phyloP scores from a whole-genome alignment of 2,329 filamentous ascomycete species.

The Fusarium siculi region DNA sequence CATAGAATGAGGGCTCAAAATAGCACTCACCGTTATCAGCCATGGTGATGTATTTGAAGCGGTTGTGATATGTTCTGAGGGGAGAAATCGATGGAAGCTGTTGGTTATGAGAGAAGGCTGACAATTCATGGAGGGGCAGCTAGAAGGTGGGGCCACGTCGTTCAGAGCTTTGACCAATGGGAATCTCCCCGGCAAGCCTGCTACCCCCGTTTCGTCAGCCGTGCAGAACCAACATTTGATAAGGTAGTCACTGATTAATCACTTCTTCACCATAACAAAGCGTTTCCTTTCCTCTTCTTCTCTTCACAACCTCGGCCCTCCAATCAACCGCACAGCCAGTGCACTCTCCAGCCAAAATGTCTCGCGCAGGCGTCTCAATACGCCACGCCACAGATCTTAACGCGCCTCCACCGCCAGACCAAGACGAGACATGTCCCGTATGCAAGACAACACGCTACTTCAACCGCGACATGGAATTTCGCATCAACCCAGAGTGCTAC shows the following conservation, averaged over 20 bases:
- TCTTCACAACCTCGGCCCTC: background rate
- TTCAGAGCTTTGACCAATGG: slow-evolving; percentile 33
- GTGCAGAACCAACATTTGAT: slow-evolving; percentile 33
- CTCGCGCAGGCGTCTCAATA: slow-evolving; percentile 46
- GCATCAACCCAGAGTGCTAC: slow-evolving; percentile 98
- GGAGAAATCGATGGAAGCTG: slow-evolving; percentile 37
- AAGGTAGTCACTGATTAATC: slow-evolving; percentile 1
- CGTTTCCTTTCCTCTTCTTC: background rate
- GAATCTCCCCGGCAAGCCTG: background rate
- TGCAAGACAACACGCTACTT: slow-evolving; percentile 98
- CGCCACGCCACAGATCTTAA: slow-evolving; percentile 39
- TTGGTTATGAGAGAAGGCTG: slow-evolving; percentile 45
- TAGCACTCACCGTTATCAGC: slow-evolving; percentile 49
- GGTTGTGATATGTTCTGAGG: slow-evolving; percentile 8
- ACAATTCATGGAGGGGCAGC: slow-evolving; percentile 36
- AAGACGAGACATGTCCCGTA: slow-evolving; percentile 87
- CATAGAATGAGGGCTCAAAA: fast-evolving
- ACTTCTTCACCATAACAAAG: slow-evolving; percentile 12
- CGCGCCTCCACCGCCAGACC: slow-evolving; percentile 37
- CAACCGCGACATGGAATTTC: slow-evolving; percentile 92
- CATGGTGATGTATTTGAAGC: slow-evolving; percentile 46
- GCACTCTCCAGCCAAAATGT: slow-evolving; percentile 36
- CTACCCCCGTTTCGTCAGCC: slow-evolving; percentile 38
- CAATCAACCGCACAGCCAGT: background rate
- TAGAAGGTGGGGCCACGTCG: background rate